Conservation (phyloP, 306 rosid genomes). For the Ochetophila trinervis region DNA sequence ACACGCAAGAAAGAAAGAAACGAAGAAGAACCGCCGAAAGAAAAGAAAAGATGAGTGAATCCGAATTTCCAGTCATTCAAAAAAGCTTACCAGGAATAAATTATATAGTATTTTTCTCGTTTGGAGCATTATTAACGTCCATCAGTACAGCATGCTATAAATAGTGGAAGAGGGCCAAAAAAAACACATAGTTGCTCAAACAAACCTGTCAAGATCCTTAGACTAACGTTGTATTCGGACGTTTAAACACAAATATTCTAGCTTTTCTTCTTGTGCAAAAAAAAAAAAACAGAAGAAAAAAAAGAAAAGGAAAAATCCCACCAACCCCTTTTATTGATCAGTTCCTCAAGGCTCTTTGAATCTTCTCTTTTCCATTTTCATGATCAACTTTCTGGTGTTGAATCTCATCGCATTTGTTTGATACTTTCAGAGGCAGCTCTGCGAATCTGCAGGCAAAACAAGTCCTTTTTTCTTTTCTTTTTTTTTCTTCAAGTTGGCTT, state of each 20-base stretch:
- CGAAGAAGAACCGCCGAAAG: not conserved
- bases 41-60: not conserved
- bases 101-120: not conserved
- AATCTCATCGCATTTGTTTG: conserved; percentile 29
- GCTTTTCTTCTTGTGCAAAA: conserved; percentile 10
- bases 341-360: conserved; percentile 24
- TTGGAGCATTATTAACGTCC: conserved; percentile 51
- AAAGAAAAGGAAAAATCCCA: conserved; percentile 21
- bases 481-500: not conserved
- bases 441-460: not conserved
- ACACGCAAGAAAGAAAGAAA: not conserved
- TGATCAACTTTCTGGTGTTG: not conserved
- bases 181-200: conserved; percentile 19
- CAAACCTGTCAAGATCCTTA: conserved; percentile 44
- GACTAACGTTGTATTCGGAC: conserved; percentile 40
- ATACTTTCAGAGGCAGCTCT: not conserved
- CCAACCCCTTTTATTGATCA: conserved; percentile 25
- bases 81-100: not conserved
- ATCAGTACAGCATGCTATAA: conserved; percentile 48
- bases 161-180: conserved; percentile 34
- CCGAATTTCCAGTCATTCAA: conserved; percentile 9
- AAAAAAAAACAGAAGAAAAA: conserved; percentile 8
- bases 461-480: not conserved
- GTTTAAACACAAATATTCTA: not conserved
- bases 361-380: conserved; percentile 11